Percentiles rank a stretch among this genome's conserved stretches.
phyloP scores from a whole-genome alignment of 2,329 filamentous ascomycete genomes.

The Arthrobotrys iridis region DNA sequence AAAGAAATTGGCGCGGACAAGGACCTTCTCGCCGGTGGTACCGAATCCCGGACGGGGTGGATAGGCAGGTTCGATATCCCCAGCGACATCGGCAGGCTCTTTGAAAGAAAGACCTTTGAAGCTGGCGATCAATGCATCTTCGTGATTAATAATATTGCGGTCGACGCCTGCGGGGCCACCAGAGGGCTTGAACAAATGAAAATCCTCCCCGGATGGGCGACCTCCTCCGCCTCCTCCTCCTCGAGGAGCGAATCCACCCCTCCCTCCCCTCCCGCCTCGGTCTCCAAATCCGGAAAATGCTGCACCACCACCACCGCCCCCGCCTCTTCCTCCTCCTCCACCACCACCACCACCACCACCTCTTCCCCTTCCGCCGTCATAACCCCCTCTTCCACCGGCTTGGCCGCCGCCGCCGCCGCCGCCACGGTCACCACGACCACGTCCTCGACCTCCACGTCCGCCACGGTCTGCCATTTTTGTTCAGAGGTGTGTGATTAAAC shows the following conservation, averaged over 20 bases:
- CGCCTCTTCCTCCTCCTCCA: background rate
- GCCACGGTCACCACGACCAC: conserved; percentile 38
- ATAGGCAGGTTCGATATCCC: conserved; percentile 50
- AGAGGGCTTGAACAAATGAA: conserved; percentile 19
- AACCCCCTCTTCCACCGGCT: conserved; percentile 1
- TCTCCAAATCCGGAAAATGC: background rate
- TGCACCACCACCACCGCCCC: background rate
- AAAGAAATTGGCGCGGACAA: conserved; percentile 57
- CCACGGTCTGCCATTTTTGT: conserved; percentile 47
- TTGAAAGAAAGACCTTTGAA: conserved; percentile 45
- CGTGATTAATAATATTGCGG: conserved; percentile 57
- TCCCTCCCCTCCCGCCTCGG: conserved; percentile 56
- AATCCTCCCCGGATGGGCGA: conserved; percentile 34
- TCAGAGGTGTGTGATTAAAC: conserved; percentile 45
- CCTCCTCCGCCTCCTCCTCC: conserved; percentile 52
- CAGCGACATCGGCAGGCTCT: conserved; percentile 30
- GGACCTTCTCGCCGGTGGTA: conserved; percentile 55
- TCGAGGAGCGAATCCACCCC: conserved; percentile 54
- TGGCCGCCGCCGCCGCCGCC: conserved; percentile 41
- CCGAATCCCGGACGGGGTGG: conserved; percentile 56
- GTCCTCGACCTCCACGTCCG: conserved; percentile 16
- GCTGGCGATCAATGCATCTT: conserved; percentile 58
- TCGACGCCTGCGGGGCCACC: conserved; percentile 57
- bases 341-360: conserved; percentile 23
- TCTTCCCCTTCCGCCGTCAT: conserved; percentile 11